Evolutionary conservation across 2,329 filamentous ascomycete genomes (phyloP).

Genomic region (Tolypocladium tropicale): DNA sequence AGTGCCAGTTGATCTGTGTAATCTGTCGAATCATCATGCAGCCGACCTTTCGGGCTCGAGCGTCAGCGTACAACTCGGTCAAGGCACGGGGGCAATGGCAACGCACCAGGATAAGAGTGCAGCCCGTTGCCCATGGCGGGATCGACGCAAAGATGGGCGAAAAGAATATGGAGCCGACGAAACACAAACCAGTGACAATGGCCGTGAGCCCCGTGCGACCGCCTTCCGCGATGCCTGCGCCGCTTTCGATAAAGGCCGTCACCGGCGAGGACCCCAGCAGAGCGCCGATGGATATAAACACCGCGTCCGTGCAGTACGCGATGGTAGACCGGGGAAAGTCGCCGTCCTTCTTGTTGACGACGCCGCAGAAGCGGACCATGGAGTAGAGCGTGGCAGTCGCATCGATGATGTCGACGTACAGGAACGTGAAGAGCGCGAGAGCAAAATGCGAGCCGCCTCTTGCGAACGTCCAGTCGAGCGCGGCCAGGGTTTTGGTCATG

Average conservation of each 20-base stretch:
- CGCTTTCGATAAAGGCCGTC: slow-evolving; percentile 66
- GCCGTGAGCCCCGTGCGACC: slow-evolving; percentile 64
- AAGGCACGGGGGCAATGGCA: neutral
- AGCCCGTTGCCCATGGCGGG: slow-evolving; percentile 68
- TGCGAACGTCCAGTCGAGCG: slow-evolving; percentile 55
- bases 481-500: slow-evolving; percentile 51
- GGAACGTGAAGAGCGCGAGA: slow-evolving; percentile 64
- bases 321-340: slow-evolving; percentile 80
- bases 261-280: slow-evolving; percentile 61
- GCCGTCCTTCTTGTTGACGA: slow-evolving; percentile 53
- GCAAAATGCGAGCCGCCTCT: slow-evolving; percentile 51
- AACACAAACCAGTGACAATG: slow-evolving; percentile 58
- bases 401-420: slow-evolving; percentile 73
- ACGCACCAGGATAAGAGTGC: slow-evolving; percentile 56
- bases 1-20: slow-evolving; percentile 65
- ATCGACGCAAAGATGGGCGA: slow-evolving; percentile 69
- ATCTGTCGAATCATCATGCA: slow-evolving; percentile 72
- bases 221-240: slow-evolving; percentile 66
- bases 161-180: slow-evolving; percentile 63
- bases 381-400: slow-evolving; percentile 69
- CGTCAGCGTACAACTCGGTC: neutral
- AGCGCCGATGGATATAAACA: slow-evolving; percentile 60
- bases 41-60: slow-evolving; percentile 40
- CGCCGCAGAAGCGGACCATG: slow-evolving; percentile 68
- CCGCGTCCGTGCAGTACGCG: slow-evolving; percentile 64